Evolutionary conservation across 768 basidiomycete genomes (phyloP).

Genomic region (Pleurotus tuber-regium): DNA sequence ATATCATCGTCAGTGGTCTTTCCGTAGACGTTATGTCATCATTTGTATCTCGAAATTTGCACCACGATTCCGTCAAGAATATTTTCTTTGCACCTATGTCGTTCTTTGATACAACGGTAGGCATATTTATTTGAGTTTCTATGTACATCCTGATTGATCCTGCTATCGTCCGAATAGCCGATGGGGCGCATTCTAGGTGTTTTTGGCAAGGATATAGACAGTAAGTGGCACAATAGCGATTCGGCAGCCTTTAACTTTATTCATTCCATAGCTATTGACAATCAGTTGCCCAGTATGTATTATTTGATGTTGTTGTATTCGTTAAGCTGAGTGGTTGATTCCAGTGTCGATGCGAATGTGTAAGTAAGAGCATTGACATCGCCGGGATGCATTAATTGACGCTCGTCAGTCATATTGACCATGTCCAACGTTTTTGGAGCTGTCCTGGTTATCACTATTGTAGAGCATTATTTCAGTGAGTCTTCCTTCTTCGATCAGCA

Average conservation of each 20-base stretch:
- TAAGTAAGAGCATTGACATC: no score
- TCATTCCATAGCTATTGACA: constrained; percentile 53
- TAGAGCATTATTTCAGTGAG: constrained; percentile 64
- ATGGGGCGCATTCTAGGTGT: constrained; percentile 59
- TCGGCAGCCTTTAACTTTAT: not conserved
- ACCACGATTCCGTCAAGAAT: constrained; percentile 51
- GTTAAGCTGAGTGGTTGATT: not conserved
- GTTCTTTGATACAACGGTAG: constrained; percentile 71
- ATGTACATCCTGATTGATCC: no score
- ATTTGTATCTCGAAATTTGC: constrained; percentile 61
- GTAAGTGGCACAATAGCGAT: constrained; percentile 27
- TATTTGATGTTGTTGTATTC: not conserved
- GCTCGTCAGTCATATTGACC: constrained; percentile 49
- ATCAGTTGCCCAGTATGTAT: constrained; percentile 50
- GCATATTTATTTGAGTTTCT: not conserved
- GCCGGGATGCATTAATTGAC: no score
- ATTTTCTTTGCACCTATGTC: constrained; percentile 73
- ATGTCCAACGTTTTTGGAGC: constrained; percentile 50
- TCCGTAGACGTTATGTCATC: constrained; percentile 55
- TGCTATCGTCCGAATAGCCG: constrained; percentile 35
- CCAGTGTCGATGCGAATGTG: constrained; percentile 57
- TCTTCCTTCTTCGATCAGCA: constrained; percentile 3
- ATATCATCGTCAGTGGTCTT: constrained; percentile 36
- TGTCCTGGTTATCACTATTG: constrained; percentile 52
- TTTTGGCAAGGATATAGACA: constrained; percentile 67